These are phyloP conservation scores for Chaetoceros muelleri DNA, from an alignment of 108 stramenopile species.

Conservation along the genomic window DNA sequence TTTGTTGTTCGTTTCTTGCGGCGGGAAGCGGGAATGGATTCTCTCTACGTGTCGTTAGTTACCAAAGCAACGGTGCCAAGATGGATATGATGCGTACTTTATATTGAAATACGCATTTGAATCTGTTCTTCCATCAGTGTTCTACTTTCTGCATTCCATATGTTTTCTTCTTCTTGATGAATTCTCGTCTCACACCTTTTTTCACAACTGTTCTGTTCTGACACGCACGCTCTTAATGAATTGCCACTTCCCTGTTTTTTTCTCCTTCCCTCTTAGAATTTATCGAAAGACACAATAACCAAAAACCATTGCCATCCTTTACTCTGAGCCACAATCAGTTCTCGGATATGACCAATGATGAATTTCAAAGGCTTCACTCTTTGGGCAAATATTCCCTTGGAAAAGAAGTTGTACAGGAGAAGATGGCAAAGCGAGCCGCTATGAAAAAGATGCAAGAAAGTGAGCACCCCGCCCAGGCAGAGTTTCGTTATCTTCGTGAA, in stretches of 20 bases:
- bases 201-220: slow-evolving; percentile 2
- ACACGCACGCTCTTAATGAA: background rate
- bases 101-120: slow-evolving; percentile 5
- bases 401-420: background rate
- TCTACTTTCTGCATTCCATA: too few relatives aligned
- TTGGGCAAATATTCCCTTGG: slow-evolving; percentile 34
- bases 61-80: background rate
- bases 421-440: background rate
- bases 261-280: slow-evolving; percentile 26
- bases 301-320: slow-evolving; percentile 40
- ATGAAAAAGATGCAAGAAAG: slow-evolving; percentile 8
- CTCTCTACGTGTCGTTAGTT: background rate
- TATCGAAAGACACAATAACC: slow-evolving; percentile 82
- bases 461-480: slow-evolving; percentile 1
- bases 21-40: slow-evolving; percentile 12
- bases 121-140: too few relatives aligned
- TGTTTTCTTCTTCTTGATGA: background rate
- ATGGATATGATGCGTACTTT: background rate
- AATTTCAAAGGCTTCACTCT: slow-evolving; percentile 54
- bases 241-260: slow-evolving; percentile 1
- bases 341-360: slow-evolving; percentile 83
- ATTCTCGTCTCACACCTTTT: background rate
- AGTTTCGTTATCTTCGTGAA: slow-evolving; percentile 5
- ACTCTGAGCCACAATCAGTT: slow-evolving; percentile 84
- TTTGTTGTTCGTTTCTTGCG: slow-evolving; percentile 25